Percentiles rank a stretch among this genome's conserved stretches.
Evolutionary conservation across 2,329 filamentous ascomycete genomes (phyloP).

Genomic region (Aschersonia sp.): DNA sequence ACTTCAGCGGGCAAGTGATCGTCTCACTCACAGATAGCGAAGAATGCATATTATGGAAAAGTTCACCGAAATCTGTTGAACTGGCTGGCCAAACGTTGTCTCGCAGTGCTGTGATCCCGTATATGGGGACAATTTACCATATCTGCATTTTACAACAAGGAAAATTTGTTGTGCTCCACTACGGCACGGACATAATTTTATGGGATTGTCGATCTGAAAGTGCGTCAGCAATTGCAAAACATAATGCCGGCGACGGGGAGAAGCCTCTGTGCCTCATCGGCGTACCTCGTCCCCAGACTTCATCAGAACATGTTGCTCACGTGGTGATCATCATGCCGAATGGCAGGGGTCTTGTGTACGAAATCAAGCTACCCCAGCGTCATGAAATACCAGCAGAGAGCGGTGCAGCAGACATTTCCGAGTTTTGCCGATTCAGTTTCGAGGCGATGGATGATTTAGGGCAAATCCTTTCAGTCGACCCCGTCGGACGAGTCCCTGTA

Average conservation of each 20-base stretch:
- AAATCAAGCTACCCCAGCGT: slow-evolving; percentile 47
- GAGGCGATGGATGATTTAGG: slow-evolving; percentile 42
- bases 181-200: slow-evolving; percentile 53
- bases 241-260: slow-evolving; percentile 43
- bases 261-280: slow-evolving; percentile 70
- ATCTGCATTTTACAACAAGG: slow-evolving; percentile 68
- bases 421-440: slow-evolving; percentile 61
- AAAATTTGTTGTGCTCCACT: slow-evolving; percentile 67
- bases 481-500: slow-evolving; percentile 58
- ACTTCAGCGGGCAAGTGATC: slow-evolving; percentile 64
- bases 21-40: slow-evolving; percentile 68
- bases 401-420: slow-evolving; percentile 26
- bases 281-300: slow-evolving; percentile 47
- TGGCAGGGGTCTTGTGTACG: slow-evolving; percentile 70
- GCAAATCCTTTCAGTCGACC: slow-evolving; percentile 70
- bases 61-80: slow-evolving; percentile 18
- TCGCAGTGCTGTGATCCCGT: slow-evolving; percentile 53
- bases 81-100: slow-evolving; percentile 36
- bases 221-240: slow-evolving; percentile 38
- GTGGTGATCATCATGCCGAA: slow-evolving; percentile 73
- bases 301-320: slow-evolving; percentile 45
- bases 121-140: slow-evolving; percentile 60
- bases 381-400: slow-evolving; percentile 12
- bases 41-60: slow-evolving; percentile 74
- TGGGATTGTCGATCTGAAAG: slow-evolving; percentile 60